phyloP scores from a whole-genome alignment of 2,329 filamentous ascomycete species.

The Fusarium continuum region DNA sequence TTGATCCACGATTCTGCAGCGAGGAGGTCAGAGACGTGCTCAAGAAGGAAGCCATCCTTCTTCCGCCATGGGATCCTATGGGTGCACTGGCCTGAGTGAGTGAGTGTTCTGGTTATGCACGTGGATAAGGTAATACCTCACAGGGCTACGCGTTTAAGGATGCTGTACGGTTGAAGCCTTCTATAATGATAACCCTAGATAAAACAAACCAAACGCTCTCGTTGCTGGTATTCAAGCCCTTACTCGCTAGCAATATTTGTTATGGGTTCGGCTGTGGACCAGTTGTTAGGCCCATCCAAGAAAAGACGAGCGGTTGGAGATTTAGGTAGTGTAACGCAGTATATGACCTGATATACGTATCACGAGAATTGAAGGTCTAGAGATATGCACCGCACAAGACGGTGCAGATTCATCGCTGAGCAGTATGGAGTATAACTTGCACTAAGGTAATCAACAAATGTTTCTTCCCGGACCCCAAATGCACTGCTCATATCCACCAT shows the following conservation, averaged over 20 bases:
- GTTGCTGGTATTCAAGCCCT: not conserved
- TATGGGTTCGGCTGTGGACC: not conserved
- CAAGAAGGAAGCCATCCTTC: slow-evolving; percentile 72
- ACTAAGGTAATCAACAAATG: slow-evolving; percentile 23
- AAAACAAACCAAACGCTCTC: not conserved
- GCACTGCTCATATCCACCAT: not conserved
- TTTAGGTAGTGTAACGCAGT: slow-evolving; percentile 9
- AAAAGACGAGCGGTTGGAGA: slow-evolving; percentile 6
- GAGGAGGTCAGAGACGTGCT: slow-evolving; percentile 76
- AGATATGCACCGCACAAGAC: not conserved
- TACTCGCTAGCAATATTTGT: not conserved
- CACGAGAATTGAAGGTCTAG: slow-evolving; percentile 1
- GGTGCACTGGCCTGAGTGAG: slow-evolving; percentile 69
- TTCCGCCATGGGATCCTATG: slow-evolving; percentile 85
- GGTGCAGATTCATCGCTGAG: slow-evolving; percentile 7
- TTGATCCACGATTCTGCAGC: slow-evolving; percentile 74
- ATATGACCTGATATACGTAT: slow-evolving; percentile 22
- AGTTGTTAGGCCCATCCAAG: not conserved
- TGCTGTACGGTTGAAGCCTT: not conserved
- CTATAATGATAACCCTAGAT: not conserved
- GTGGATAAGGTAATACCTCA: not conserved
- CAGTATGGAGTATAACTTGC: slow-evolving; percentile 8
- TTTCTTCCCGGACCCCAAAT: not conserved
- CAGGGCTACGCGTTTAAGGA: not conserved
- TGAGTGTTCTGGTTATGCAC: not conserved